Percentiles rank a stretch among this genome's conserved stretches.
These are phyloP conservation scores for Raphanus sativus DNA, from an alignment of 345 rosid genomes.

Conservation along the genomic window DNA sequence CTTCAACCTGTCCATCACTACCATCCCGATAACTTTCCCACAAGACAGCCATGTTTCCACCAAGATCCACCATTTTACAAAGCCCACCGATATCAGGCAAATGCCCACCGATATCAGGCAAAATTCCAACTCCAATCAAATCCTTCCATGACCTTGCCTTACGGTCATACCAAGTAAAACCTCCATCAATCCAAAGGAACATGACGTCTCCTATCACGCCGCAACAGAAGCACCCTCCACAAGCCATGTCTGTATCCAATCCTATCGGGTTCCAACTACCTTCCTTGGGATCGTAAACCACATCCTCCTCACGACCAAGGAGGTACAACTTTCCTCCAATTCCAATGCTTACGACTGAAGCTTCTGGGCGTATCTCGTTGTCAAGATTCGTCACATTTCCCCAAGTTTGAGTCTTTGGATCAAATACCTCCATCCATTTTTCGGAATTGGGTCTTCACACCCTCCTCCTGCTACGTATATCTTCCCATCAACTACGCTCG, in stretches of 20 bases:
- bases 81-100: not conserved
- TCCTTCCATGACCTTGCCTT: not conserved
- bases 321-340: constrained; percentile 7
- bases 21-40: no score
- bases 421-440: not conserved
- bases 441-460: no score
- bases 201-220: not conserved
- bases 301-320: not conserved
- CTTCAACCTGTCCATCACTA: no score
- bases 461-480: constrained; percentile 26
- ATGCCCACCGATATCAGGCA: not conserved
- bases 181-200: not conserved
- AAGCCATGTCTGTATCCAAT: no score
- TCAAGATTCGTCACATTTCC: not conserved
- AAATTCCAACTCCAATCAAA: not conserved
- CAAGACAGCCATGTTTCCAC: not conserved
- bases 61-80: constrained; percentile 5
- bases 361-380: no score
- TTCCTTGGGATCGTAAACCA: constrained; percentile 1
- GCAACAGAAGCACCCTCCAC: not conserved
- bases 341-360: not conserved
- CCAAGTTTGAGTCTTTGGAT: constrained; percentile 17
- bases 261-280: not conserved
- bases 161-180: not conserved
- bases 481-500: constrained; percentile 18